Evolutionary conservation across 768 basidiomycete species (phyloP), one percentile per base, ranked within the genome.

Genomic region (Rhizopogon salebrosus): DNA sequence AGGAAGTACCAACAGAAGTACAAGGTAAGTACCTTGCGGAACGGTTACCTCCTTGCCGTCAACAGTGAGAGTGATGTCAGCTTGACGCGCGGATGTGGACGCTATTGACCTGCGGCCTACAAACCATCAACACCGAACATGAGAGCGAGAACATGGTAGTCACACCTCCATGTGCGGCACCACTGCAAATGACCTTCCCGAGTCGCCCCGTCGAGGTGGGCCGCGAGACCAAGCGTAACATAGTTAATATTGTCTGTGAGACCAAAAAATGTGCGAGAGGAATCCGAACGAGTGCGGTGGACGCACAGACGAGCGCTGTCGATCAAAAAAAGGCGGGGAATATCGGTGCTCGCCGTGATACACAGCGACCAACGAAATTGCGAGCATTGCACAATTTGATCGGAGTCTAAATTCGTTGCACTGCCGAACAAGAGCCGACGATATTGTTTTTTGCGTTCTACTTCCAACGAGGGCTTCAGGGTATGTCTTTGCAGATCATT

Each of bases 21-120:
- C 16, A 48, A 43, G 41, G 41, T n/a, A 46, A 55, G 41, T 54
- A 90, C 95, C 95, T 76, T 95, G 93, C 24, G 93, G 93, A 35
- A 99, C 94, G 2, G 92, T 94, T 20, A 99, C 94, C 74, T 94
- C 89, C 72, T 95, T 97, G 57, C 95, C 95, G 70, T 99, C 95
- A 38, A 98, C 87, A 1, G 94, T 95, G 27, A 98, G 74, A 29
- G 93, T 95, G 60, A 98, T 87, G 59, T 92, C 89, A 41, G 87
- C 87, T 62, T 77, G 79, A 53, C 80, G 76, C 53, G 77, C 68
- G 16, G 87, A 78, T 1, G 85, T 80, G 36, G 89, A 85, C 10
- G 85, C 73, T 65, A 91, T 78, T 31, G 77, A 74, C 55, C 85
- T 76, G 56, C 77, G 78, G 62, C 76, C 87, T 87, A 48, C 9